These are phyloP conservation scores for Nakazawaea populi DNA, from an alignment of 805 yeast species.

Conservation along the genomic window DNA sequence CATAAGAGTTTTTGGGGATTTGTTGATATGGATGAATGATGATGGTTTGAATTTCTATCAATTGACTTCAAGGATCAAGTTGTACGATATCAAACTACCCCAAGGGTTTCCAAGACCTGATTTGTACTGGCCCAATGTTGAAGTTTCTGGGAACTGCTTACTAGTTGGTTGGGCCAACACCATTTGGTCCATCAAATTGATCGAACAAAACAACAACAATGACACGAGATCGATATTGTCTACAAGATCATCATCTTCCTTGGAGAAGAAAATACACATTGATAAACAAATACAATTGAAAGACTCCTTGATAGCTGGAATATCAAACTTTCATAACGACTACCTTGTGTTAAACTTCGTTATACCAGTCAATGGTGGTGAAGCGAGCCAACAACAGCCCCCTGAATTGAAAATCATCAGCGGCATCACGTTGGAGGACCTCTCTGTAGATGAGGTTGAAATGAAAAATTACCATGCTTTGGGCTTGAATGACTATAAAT, in stretches of 20 bases:
- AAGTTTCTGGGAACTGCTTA: constrained; percentile 61
- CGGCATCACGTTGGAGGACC: constrained; percentile 60
- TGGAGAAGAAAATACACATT: constrained; percentile 38
- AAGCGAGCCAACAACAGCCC: constrained; percentile 26
- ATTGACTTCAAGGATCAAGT: constrained; percentile 38
- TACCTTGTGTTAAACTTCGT: constrained; percentile 54
- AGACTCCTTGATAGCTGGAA: constrained; percentile 64
- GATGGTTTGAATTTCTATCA: constrained; percentile 69
- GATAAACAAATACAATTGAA: constrained; percentile 41
- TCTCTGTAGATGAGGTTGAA: constrained; percentile 73
- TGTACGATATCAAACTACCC: constrained; percentile 54
- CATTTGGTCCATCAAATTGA: constrained; percentile 61
- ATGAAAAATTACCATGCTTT: constrained; percentile 49
- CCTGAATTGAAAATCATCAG: constrained; percentile 77
- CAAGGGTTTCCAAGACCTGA: constrained; percentile 59
- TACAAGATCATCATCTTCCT: constrained; percentile 43
- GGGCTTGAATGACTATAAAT: constrained; percentile 76
- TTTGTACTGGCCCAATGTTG: constrained; percentile 76
- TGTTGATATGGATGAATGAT: constrained; percentile 81
- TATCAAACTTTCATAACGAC: constrained; percentile 66
- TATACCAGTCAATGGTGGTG: constrained; percentile 17
- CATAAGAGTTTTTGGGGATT: constrained; percentile 54
- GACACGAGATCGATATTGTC: constrained; percentile 20
- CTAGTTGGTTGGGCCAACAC: constrained; percentile 80
- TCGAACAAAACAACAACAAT: not conserved